Percentiles rank a stretch among this genome's conserved stretches.
Evolutionary conservation across 1,139 yeast species (phyloP).

Genomic region (Magnusiomyces fungicola): DNA sequence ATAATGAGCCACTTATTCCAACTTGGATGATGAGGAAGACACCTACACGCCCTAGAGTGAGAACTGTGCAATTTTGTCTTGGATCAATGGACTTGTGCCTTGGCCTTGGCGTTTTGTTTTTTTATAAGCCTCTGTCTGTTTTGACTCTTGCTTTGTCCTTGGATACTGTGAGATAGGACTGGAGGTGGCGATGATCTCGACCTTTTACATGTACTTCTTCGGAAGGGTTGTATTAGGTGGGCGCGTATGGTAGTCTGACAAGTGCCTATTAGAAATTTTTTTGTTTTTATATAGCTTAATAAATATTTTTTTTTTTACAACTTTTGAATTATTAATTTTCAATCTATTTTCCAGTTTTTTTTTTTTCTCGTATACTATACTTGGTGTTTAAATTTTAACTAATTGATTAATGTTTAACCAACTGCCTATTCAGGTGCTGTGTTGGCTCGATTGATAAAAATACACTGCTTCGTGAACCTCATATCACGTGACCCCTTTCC

Average conservation of each 20-base stretch:
- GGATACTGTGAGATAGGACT: slow-evolving; percentile 18
- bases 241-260: slow-evolving; percentile 99
- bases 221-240: slow-evolving; percentile 92
- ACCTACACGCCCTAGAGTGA: slow-evolving; percentile 96
- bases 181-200: slow-evolving; percentile 91
- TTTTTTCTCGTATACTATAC: too few species aligned
- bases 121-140: slow-evolving; percentile 5
- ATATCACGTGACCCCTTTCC: too few species aligned
- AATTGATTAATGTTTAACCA: too few species aligned
- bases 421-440: too few species aligned
- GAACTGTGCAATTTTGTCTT: slow-evolving; percentile 33
- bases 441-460: too few species aligned
- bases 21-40: slow-evolving; percentile 99
- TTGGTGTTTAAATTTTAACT: too few species aligned
- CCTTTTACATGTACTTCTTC: slow-evolving; percentile 83
- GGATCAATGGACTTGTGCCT: slow-evolving; percentile 23
- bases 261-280: too few species aligned
- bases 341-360: too few species aligned
- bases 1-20: slow-evolving; percentile 99
- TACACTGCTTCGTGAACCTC: too few species aligned
- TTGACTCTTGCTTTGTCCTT: slow-evolving; percentile 1
- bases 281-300: too few species aligned
- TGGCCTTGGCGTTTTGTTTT: slow-evolving; percentile 18
- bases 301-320: too few species aligned
- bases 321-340: too few species aligned